Conservation (phyloP, 2,329 filamentous ascomycete genomes). For the Hypoxylon sp. region DNA sequence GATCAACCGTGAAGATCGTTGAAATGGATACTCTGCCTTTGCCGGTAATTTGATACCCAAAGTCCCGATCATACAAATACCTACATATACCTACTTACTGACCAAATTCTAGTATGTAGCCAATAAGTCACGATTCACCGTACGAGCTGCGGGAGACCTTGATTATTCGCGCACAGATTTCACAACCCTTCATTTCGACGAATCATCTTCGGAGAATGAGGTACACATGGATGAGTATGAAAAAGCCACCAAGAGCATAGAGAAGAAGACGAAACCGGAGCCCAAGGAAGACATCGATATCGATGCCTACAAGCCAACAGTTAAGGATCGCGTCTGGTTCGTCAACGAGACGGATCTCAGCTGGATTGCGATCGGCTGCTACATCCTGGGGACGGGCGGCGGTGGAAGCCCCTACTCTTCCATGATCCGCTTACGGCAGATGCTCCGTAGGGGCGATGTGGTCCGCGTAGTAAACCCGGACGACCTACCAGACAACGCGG, state of each 20-base stretch:
- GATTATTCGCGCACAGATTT: conserved; percentile 60
- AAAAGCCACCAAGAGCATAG: conserved; percentile 25
- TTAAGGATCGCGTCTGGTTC: conserved; percentile 68
- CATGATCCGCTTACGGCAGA: conserved; percentile 66
- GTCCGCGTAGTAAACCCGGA: conserved; percentile 67
- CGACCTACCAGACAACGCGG: conserved; percentile 65
- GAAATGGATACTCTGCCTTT: conserved; percentile 70
- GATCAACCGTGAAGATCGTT: conserved; percentile 62
- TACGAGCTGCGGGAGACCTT: conserved; percentile 72
- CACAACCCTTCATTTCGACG: conserved; percentile 32
- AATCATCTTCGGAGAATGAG: conserved; percentile 22
- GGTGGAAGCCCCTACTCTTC: conserved; percentile 69
- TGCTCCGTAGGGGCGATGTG: conserved; percentile 65
- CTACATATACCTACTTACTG: conserved; percentile 4
- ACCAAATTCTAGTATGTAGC: conserved; percentile 60
- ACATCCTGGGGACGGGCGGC: conserved; percentile 73
- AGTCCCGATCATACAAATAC: not conserved
- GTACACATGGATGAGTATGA: conserved; percentile 48
- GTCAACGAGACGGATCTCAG: conserved; percentile 70
- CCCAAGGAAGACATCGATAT: conserved; percentile 50
- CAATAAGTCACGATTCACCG: conserved; percentile 70
- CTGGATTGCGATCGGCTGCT: conserved; percentile 72
- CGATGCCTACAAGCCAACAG: conserved; percentile 63
- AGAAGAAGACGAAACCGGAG: conserved; percentile 30
- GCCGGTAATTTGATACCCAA: conserved; percentile 55